phyloP scores from a whole-genome alignment of 179 eudicot genomes.

The Vitellaria paradoxa region DNA sequence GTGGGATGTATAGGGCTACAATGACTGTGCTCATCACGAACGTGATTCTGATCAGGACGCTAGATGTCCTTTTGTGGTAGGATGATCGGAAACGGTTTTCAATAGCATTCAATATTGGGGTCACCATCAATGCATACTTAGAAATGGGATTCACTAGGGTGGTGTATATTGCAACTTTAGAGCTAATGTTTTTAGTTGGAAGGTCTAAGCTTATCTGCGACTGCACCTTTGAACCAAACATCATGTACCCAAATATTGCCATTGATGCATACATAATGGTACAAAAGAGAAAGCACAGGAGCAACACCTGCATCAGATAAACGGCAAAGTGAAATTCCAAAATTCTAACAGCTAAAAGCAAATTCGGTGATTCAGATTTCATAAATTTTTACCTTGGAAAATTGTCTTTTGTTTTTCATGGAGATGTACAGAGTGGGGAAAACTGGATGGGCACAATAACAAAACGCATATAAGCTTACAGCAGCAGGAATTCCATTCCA shows the following conservation, averaged over 20 bases:
- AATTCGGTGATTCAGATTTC: not conserved
- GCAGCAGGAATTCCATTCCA: constrained; percentile 67
- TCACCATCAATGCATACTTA: constrained; percentile 75
- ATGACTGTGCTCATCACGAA: constrained; percentile 53
- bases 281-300: constrained; percentile 57
- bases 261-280: constrained; percentile 65
- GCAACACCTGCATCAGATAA: constrained; percentile 46
- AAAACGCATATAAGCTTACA: constrained; percentile 71
- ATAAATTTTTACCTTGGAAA: constrained; percentile 52
- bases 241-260: constrained; percentile 70
- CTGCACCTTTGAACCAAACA: constrained; percentile 64
- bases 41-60: constrained; percentile 41
- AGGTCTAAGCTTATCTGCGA: constrained; percentile 76
- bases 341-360: not conserved
- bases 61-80: constrained; percentile 27
- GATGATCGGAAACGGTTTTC: constrained; percentile 44
- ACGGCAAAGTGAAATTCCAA: not conserved
- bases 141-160: constrained; percentile 70
- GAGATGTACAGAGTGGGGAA: constrained; percentile 79
- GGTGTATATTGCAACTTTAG: constrained; percentile 70
- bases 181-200: constrained; percentile 46
- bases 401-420: constrained; percentile 60
- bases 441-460: constrained; percentile 84
- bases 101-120: constrained; percentile 56
- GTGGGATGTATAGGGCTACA: constrained; percentile 66